phyloP scores from a whole-genome alignment of 495 filamentous ascomycete genomes.

The Pseudoneurospora amorphoporcata region DNA sequence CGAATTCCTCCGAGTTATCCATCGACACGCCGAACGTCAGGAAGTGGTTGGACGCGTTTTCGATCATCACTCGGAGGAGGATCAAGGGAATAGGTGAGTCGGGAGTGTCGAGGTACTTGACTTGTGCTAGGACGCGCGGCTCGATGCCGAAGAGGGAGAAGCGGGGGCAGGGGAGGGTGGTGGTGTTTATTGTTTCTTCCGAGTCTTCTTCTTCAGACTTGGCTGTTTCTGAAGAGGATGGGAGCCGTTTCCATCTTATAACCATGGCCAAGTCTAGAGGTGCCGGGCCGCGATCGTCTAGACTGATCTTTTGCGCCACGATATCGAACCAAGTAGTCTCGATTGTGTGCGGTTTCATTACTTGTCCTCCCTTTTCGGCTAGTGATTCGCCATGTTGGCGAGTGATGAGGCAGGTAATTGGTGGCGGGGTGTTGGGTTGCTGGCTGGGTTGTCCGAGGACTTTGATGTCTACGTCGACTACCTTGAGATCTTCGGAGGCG shows the following conservation, averaged over 20 bases:
- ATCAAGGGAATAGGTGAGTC: slow-evolving; percentile 14
- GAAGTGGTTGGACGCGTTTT: slow-evolving; percentile 91
- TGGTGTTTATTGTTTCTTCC: slow-evolving; percentile 33
- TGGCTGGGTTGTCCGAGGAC: slow-evolving; percentile 41
- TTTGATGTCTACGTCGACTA: slow-evolving; percentile 52
- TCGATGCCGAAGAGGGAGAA: slow-evolving; percentile 71
- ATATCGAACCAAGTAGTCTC: slow-evolving; percentile 61
- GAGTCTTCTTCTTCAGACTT: background rate
- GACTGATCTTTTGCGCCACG: slow-evolving; percentile 54
- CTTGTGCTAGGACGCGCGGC: slow-evolving; percentile 71
- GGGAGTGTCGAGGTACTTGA: slow-evolving; percentile 29
- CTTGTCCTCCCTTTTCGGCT: slow-evolving; percentile 11
- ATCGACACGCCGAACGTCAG: slow-evolving; percentile 84
- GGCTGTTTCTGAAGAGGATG: background rate
- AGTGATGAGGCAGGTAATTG: slow-evolving; percentile 12
- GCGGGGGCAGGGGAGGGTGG: slow-evolving; percentile 60
- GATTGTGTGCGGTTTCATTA: slow-evolving; percentile 51
- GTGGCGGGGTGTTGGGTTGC: slow-evolving; percentile 29
- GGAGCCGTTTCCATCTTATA: slow-evolving; percentile 61
- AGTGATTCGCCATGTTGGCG: slow-evolving; percentile 11
- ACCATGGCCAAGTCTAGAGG: slow-evolving; percentile 64
- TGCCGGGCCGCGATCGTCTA: slow-evolving; percentile 70
- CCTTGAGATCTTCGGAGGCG: slow-evolving; percentile 55
- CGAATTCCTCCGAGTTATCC: slow-evolving; percentile 88
- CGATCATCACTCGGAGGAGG: slow-evolving; percentile 56